Evolutionary conservation across 805 yeast species (phyloP).

Genomic region (Myxozyma udenii): DNA sequence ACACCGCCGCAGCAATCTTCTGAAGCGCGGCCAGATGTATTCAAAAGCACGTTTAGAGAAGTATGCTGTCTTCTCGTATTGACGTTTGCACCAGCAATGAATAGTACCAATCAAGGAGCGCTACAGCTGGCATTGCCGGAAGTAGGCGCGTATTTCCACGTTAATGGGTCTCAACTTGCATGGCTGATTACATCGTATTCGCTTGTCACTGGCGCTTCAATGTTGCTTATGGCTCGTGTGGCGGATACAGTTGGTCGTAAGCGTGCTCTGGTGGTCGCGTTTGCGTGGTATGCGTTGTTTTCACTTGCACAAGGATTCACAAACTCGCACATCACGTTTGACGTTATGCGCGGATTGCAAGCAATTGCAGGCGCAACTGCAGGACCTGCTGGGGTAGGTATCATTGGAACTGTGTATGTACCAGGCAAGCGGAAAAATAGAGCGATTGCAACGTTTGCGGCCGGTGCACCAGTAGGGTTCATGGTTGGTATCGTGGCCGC

Average conservation of each 20-base stretch:
- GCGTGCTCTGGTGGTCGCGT: conserved; percentile 41
- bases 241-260: conserved; percentile 50
- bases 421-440: conserved; percentile 22
- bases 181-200: conserved; percentile 46
- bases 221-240: conserved; percentile 46
- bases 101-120: conserved; percentile 42
- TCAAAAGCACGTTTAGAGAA: conserved; percentile 40
- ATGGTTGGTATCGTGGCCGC: conserved; percentile 45
- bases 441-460: conserved; percentile 41
- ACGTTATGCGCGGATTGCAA: conserved; percentile 45
- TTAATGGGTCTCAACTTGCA: conserved; percentile 45
- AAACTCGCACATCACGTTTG: conserved; percentile 38
- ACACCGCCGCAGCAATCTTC: no score
- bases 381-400: conserved; percentile 50
- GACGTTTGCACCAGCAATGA: conserved; percentile 44
- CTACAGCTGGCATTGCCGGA: conserved; percentile 41
- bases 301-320: conserved; percentile 41
- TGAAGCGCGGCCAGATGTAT: conserved; percentile 40
- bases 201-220: conserved; percentile 46
- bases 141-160: conserved; percentile 39
- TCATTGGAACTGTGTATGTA: conserved; percentile 41
- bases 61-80: conserved; percentile 37
- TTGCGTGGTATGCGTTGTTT: conserved; percentile 36
- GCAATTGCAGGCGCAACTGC: conserved; percentile 46
- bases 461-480: conserved; percentile 51